phyloP scores from a whole-genome alignment of 192 early-diverging fungal genomes.

The Backusella liffmaniae region DNA sequence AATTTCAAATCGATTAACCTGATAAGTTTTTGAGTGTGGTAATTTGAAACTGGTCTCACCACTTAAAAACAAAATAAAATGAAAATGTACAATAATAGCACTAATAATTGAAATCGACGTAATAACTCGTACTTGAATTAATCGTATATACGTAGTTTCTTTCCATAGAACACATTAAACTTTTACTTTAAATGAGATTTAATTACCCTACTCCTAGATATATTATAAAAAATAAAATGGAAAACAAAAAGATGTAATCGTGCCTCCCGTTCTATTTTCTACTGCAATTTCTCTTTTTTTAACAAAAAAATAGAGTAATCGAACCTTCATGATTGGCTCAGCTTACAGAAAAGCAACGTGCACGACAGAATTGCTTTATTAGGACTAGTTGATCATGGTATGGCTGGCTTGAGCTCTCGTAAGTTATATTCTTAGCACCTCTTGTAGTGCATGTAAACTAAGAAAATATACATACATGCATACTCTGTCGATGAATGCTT shows the following conservation, averaged over 20 bases:
- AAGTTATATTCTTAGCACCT: neutral
- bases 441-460: neutral
- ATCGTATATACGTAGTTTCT: neutral
- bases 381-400: neutral
- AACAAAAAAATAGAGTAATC: neutral
- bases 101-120: neutral
- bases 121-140: neutral
- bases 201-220: neutral
- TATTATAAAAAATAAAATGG: neutral
- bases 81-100: neutral
- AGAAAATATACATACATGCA: neutral
- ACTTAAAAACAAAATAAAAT: neutral
- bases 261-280: neutral
- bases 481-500: neutral
- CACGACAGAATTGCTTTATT: neutral
- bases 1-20: neutral
- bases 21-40: neutral
- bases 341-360: neutral
- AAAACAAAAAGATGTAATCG: neutral
- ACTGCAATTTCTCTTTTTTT: neutral
- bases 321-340: neutral
- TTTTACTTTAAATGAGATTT: neutral
- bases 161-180: neutral
- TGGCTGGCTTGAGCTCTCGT: neutral
- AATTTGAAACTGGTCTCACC: neutral